Evolutionary conservation across 306 rosid species (phyloP).

Genomic region (Lithocarpus polystachyus): DNA sequence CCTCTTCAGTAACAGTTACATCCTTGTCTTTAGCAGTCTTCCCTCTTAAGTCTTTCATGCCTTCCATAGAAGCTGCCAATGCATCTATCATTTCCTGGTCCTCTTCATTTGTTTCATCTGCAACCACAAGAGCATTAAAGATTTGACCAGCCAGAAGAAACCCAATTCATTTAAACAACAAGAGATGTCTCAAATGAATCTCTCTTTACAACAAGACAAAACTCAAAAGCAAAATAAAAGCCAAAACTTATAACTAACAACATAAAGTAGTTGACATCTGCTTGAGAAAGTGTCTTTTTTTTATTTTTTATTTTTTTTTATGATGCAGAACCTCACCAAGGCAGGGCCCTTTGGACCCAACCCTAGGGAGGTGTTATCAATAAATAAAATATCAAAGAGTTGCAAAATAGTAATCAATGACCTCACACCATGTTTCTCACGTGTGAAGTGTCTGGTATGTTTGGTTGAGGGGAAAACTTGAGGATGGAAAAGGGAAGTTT

Average conservation of each 20-base stretch:
- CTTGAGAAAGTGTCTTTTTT: not conserved
- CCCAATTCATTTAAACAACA: not conserved
- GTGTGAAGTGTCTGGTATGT: no score
- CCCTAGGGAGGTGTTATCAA: not conserved
- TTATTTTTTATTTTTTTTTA: no score
- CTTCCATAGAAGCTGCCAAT: constrained; percentile 70
- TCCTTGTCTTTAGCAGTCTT: constrained; percentile 32
- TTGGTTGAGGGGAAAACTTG: no score
- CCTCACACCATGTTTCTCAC: not conserved
- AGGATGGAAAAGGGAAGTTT: no score
- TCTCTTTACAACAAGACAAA: not conserved
- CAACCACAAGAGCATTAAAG: constrained; percentile 24
- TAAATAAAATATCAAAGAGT: not conserved
- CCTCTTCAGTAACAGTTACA: constrained; percentile 30
- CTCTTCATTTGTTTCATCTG: constrained; percentile 55
- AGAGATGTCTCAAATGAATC: not conserved
- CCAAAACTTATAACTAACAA: not conserved
- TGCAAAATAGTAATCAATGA: not conserved
- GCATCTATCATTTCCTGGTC: constrained; percentile 68
- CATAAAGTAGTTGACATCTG: not conserved
- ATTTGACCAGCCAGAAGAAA: not conserved
- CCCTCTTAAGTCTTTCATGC: constrained; percentile 46
- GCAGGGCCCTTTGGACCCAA: no score
- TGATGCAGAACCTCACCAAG: no score
- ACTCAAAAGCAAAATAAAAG: not conserved